phyloP scores from a whole-genome alignment of 345 rosid species.

The Euphorbia tirucalli region DNA sequence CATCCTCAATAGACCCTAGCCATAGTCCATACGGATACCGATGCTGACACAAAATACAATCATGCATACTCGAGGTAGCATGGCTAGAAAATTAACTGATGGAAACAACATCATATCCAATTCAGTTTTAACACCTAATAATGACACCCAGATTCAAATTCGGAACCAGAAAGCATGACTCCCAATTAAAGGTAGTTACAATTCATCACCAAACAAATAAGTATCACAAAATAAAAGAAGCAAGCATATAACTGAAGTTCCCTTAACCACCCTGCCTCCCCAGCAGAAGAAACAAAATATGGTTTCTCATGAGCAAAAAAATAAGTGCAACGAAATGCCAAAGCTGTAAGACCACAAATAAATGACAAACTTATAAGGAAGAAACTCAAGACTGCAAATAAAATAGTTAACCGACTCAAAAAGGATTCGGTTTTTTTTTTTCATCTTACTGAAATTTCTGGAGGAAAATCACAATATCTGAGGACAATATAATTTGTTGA shows the following conservation, averaged over 20 bases:
- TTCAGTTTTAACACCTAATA: not conserved
- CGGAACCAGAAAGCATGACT: not conserved
- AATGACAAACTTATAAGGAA: too few relatives aligned
- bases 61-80: not conserved
- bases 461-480: conserved; percentile 57
- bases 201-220: not conserved
- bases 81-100: not conserved
- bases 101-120: not conserved
- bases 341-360: too few relatives aligned
- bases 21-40: not conserved
- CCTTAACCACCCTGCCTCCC: not conserved
- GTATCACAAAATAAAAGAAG: not conserved
- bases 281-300: not conserved
- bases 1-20: not conserved
- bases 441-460: conserved; percentile 66
- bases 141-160: not conserved
- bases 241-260: not conserved
- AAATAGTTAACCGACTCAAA: conserved; percentile 2
- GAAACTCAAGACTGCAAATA: not conserved
- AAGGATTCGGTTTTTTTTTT: conserved; percentile 6
- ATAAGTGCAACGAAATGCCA: not conserved
- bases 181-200: not conserved
- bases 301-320: too few relatives aligned
- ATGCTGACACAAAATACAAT: not conserved
- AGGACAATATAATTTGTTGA: conserved; percentile 86